Evolutionary conservation across 116 monocot species (phyloP).

Genomic region (Phalaenopsis hybrid): DNA sequence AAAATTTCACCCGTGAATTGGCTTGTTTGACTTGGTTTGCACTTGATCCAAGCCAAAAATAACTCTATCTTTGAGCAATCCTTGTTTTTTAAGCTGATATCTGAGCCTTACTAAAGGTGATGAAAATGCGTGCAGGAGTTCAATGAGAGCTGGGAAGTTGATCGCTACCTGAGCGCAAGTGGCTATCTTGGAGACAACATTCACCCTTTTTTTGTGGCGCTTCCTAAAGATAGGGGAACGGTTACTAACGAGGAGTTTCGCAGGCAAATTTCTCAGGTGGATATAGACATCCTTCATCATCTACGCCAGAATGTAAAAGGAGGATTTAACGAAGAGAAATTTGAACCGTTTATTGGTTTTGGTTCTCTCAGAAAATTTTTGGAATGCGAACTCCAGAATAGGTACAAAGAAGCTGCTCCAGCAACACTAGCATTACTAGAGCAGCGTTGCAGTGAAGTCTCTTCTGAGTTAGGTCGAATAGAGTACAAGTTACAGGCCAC

Average conservation of each 20-base stretch:
- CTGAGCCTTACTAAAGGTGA: not conserved
- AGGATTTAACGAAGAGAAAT: constrained; percentile 96
- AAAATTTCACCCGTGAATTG: no score
- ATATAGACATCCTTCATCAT: constrained; percentile 61
- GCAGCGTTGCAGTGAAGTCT: constrained; percentile 75
- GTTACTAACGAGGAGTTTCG: constrained; percentile 91
- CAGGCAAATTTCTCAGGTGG: constrained; percentile 88
- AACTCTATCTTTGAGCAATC: no score
- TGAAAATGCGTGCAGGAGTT: constrained; percentile 60
- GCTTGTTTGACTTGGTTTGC: no score
- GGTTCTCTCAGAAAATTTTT: constrained; percentile 61
- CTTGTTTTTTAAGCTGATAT: no score
- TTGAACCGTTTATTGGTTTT: constrained; percentile 71
- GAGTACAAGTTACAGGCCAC: constrained; percentile 80
- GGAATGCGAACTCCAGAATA: constrained; percentile 85
- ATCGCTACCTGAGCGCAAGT: constrained; percentile 77
- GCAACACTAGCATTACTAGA: constrained; percentile 90
- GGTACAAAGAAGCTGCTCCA: constrained; percentile 95
- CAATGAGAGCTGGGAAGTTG: constrained; percentile 91
- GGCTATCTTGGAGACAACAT: constrained; percentile 92
- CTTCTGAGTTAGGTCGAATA: constrained; percentile 49
- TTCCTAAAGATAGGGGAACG: constrained; percentile 82
- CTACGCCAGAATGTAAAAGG: constrained; percentile 76
- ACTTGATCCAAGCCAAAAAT: no score
- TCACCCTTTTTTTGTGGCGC: constrained; percentile 89